Evolutionary conservation across 2,329 filamentous ascomycete genomes (phyloP).

Genomic region (Triangularia setosa): DNA sequence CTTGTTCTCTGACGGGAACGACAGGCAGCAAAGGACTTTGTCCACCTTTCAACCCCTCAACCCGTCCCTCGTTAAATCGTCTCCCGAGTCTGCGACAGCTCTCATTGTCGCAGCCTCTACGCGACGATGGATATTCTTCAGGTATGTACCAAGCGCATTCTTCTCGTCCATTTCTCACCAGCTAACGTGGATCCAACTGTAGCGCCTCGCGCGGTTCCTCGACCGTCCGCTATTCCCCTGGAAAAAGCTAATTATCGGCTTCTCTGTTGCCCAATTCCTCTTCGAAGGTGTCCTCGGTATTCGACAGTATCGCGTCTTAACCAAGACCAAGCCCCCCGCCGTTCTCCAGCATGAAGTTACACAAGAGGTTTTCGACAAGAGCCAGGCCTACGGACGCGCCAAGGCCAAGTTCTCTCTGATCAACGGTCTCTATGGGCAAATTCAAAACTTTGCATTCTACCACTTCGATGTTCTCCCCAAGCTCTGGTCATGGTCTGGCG

Average conservation of each 20-base stretch:
- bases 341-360: conserved; percentile 86
- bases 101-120: conserved; percentile 15
- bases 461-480: conserved; percentile 87
- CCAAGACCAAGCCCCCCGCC: conserved; percentile 75
- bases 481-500: conserved; percentile 79
- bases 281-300: conserved; percentile 86
- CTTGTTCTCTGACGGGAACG: conserved; percentile 19
- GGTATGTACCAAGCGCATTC: conserved; percentile 27
- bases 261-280: conserved; percentile 85
- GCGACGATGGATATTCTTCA: conserved; percentile 46
- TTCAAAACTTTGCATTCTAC: conserved; percentile 86
- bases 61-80: conserved; percentile 13
- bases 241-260: conserved; percentile 94
- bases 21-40: conserved; percentile 6
- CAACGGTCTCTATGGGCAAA: conserved; percentile 75
- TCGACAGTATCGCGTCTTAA: conserved; percentile 84
- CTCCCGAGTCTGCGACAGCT: conserved; percentile 11
- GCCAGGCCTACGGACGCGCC: conserved; percentile 91
- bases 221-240: conserved; percentile 93
- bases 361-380: conserved; percentile 89
- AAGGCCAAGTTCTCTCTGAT: conserved; percentile 88
- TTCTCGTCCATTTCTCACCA: conserved; percentile 19
- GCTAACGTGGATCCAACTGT: conserved; percentile 20
- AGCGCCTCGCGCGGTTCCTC: conserved; percentile 77
- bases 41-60: conserved; percentile 14